Evolutionary conservation across 1,284 basidiomycete genomes (phyloP).

Genomic region (Cutaneotrichosporon cavernicola): DNA sequence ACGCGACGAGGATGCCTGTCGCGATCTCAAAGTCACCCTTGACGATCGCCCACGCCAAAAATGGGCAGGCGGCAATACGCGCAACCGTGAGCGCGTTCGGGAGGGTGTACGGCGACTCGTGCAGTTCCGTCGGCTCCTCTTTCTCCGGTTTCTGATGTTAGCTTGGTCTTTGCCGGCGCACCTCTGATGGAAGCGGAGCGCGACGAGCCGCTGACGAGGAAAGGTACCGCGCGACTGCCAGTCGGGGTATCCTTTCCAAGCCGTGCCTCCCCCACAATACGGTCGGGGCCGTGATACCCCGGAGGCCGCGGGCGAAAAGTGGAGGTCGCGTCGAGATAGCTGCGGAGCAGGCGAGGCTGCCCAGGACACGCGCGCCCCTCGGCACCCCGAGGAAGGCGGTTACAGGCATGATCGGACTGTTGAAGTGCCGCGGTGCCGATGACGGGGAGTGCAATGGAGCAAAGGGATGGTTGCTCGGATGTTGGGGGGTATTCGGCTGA

Average conservation of each 20-base stretch:
- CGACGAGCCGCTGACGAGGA: background rate
- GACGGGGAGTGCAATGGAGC: background rate
- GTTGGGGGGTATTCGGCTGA: background rate
- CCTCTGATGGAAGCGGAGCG: background rate
- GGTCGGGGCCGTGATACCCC: background rate
- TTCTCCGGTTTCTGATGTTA: conserved; percentile 1
- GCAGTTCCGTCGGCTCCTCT: conserved; percentile 38
- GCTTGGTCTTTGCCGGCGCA: background rate
- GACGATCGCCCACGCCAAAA: conserved; percentile 89
- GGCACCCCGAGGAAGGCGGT: conserved; percentile 18
- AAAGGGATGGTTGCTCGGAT: background rate
- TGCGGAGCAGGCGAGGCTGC: background rate
- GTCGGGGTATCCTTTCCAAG: background rate
- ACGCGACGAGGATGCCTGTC: conserved; percentile 77
- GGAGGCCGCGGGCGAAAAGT: background rate
- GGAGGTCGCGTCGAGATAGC: conserved; percentile 1
- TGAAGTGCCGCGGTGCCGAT: background rate
- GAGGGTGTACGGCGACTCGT: conserved; percentile 92
- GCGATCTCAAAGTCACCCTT: conserved; percentile 76
- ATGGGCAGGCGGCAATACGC: conserved; percentile 81
- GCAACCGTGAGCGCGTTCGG: conserved; percentile 88
- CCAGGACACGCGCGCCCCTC: conserved; percentile 7
- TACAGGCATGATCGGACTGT: conserved; percentile 14
- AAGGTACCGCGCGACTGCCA: background rate
- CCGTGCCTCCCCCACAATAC: background rate